Evolutionary conservation across 148 eudicot genomes (phyloP).

Genomic region (Bassia scoparia): DNA sequence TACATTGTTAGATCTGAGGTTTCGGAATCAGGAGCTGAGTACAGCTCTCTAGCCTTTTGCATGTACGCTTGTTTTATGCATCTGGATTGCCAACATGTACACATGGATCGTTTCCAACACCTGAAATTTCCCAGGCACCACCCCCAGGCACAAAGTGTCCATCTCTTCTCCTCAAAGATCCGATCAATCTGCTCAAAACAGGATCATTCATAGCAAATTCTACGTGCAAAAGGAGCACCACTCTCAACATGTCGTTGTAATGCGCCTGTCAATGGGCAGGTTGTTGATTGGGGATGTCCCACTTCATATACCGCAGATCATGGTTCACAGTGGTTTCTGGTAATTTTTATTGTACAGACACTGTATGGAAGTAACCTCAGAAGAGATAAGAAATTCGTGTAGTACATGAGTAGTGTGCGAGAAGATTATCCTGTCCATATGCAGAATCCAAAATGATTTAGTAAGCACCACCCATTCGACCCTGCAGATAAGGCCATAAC

Average conservation of each 20-base stretch:
- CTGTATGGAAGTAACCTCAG: constrained; percentile 88
- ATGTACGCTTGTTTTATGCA: constrained; percentile 58
- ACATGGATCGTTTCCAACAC: constrained; percentile 49
- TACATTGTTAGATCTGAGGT: constrained; percentile 80
- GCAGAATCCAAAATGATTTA: constrained; percentile 68
- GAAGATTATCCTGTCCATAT: constrained; percentile 94
- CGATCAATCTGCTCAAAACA: constrained; percentile 66
- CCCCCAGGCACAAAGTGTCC: constrained; percentile 57
- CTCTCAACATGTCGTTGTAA: constrained; percentile 64
- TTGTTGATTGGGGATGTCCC: constrained; percentile 64
- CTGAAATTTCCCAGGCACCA: constrained; percentile 61
- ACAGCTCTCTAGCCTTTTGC: constrained; percentile 73
- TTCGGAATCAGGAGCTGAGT: constrained; percentile 67
- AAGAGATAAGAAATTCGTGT: constrained; percentile 73
- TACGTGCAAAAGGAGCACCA: constrained; percentile 79
- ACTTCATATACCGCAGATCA: constrained; percentile 55
- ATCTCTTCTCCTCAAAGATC: constrained; percentile 41
- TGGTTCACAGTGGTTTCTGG: constrained; percentile 92
- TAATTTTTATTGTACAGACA: constrained; percentile 85
- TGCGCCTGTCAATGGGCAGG: constrained; percentile 62
- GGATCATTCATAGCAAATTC: constrained; percentile 55
- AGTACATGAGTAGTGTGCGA: constrained; percentile 87
- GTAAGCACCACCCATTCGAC: constrained; percentile 78
- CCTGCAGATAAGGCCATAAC: constrained; percentile 40
- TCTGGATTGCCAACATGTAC: constrained; percentile 44